These are phyloP conservation scores for Arabidopsis suecica DNA, from an alignment of 345 rosid species.

Conservation along the genomic window DNA sequence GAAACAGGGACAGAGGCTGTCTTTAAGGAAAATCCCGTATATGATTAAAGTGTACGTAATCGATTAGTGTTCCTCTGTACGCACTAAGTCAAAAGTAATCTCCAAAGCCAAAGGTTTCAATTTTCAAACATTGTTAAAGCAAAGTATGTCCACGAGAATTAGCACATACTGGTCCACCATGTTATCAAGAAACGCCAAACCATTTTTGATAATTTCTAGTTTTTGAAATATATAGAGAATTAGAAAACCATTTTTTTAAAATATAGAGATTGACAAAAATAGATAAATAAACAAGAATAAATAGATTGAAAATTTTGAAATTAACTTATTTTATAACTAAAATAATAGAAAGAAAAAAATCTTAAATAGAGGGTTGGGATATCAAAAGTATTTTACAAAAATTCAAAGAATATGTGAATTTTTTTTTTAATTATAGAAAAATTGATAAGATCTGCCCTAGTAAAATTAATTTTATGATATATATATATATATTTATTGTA, in stretches of 20 bases:
- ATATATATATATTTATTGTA: not conserved
- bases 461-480: not conserved
- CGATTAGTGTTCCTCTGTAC: constrained; percentile 35
- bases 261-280: not conserved
- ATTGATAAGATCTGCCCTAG: not conserved
- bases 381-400: not conserved
- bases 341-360: too few relatives aligned
- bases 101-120: constrained; percentile 44
- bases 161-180: constrained; percentile 40
- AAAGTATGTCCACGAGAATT: constrained; percentile 29
- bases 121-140: constrained; percentile 41
- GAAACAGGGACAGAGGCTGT: constrained; percentile 26
- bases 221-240: not conserved
- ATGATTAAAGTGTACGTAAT: constrained; percentile 43
- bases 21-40: constrained; percentile 28
- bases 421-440: not conserved
- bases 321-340: too few relatives aligned
- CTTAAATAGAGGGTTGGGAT: not conserved
- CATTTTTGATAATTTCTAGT: not conserved
- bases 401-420: not conserved
- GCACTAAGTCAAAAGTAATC: constrained; percentile 44
- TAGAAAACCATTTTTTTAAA: not conserved
- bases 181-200: constrained; percentile 29
- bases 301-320: too few relatives aligned
- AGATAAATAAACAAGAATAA: not conserved